Evolutionary conservation across 176 grass and related monocot species (phyloP).

Genomic region (Carex littledalei): DNA sequence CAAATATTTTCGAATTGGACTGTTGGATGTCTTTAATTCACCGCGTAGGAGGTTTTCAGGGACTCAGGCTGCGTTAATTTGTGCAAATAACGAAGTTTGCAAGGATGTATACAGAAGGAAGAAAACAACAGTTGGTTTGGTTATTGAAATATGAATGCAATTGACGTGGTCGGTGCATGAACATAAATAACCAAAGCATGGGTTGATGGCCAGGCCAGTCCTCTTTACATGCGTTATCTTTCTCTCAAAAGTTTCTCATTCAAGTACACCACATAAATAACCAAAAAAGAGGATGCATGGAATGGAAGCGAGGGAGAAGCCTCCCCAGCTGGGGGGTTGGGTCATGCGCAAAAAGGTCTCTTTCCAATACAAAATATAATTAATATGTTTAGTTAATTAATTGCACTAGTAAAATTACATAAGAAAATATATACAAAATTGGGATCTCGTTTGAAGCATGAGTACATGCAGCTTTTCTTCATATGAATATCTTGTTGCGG

Average conservation of each 20-base stretch:
- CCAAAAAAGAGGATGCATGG: conserved; percentile 2
- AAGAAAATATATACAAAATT: neutral
- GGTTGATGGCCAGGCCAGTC: neutral
- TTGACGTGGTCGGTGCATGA: conserved; percentile 18
- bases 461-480: neutral
- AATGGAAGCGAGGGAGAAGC: conserved; percentile 11
- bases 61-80: too few species aligned
- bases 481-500: too few species aligned
- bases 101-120: neutral
- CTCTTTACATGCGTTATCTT: neutral
- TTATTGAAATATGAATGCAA: conserved; percentile 18
- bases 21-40: too few species aligned
- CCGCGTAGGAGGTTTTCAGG: neutral
- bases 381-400: neutral
- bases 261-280: neutral
- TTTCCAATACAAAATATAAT: neutral
- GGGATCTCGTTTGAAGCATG: neutral
- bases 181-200: conserved; percentile 1
- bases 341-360: conserved; percentile 22
- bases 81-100: neutral
- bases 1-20: too few species aligned
- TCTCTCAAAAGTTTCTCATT: neutral
- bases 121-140: neutral
- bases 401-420: neutral
- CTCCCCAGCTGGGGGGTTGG: conserved; percentile 4